Base-by-base conservation (phyloP, 2,329 filamentous ascomycete genomes). In the Trichothecium roseum region DNA sequence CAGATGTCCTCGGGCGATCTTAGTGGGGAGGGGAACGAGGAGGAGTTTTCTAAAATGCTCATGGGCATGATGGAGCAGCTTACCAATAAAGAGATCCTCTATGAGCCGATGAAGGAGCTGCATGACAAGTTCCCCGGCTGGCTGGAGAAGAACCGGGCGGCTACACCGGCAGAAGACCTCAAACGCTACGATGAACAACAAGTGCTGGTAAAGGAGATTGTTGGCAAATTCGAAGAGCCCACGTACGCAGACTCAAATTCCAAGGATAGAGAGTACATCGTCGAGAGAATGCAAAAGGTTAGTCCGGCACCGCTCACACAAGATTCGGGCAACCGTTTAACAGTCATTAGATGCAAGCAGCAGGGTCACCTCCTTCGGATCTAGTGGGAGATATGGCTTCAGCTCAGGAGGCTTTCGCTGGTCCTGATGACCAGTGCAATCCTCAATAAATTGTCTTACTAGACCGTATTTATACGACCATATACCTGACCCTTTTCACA, bases 31-130 rank as follows among this genome's bases (percentile, higher is more conserved):
- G 60, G 58, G 27, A 50, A 54, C 35, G 86, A 95, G 38, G 87
- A 91, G 48, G 87, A 94, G 47, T 84, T 96, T 50, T 87, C 85
- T 38, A 89, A 94, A 63, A 86, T 96, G 78, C 74, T 98, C 40
- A 77, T 94, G 71, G 84, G 84, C 36, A 94, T 96, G 86, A 96
- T 98, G 89, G 86, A 96, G 62, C 88, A 98, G 59, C 71, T 98
- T 43, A 96, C 91, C 4, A 94, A 94, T 59, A 96, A 94, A 66
- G 91, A 96, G 47, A 95, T 98, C 43, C 63, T 98, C 34, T 96
- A 96, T 55, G 89, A 98, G 63, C 91, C 91, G 3, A 95, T 98
- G 87, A 94, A 94, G 65, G 91, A 98, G 61, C 66, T 98, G 32
- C 66, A 94, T 56, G 81, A 85, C 36, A 96, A 95, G 59, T 98